Conservation (phyloP, 495 filamentous ascomycete genomes). For the Hyaloscypha bicolor region DNA sequence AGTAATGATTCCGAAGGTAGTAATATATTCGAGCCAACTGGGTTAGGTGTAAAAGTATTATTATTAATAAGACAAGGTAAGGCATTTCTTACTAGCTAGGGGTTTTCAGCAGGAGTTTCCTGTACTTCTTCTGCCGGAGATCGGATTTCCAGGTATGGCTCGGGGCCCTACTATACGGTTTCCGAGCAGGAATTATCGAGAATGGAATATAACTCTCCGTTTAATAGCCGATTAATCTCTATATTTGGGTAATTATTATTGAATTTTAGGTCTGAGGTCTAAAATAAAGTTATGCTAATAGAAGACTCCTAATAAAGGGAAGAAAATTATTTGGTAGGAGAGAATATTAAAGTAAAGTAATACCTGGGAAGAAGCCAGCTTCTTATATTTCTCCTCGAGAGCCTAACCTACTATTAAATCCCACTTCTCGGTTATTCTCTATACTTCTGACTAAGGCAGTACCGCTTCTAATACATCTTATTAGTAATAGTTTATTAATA, state of each 20-base stretch:
- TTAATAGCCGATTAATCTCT: not conserved
- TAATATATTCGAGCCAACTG: not conserved
- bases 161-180: not conserved
- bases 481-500: not conserved
- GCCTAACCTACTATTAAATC: not conserved
- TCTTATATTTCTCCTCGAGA: conserved; percentile 5
- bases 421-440: not conserved
- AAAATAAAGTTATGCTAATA: not conserved
- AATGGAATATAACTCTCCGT: not conserved
- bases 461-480: not conserved
- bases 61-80: not conserved
- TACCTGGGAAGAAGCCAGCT: not conserved
- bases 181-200: not conserved
- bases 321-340: not conserved
- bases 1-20: not conserved
- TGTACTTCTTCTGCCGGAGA: not conserved
- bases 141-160: not conserved
- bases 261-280: not conserved
- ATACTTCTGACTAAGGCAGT: not conserved
- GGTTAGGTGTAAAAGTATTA: not conserved
- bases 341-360: not conserved
- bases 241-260: not conserved
- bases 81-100: not conserved
- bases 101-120: not conserved
- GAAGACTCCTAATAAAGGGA: not conserved